A percentile compares a stretch with the other conserved stretches of the same genome.
These are phyloP conservation scores for Tricholoma saponaceum DNA, from an alignment of 768 basidiomycete genomes.

Conservation along the genomic window DNA sequence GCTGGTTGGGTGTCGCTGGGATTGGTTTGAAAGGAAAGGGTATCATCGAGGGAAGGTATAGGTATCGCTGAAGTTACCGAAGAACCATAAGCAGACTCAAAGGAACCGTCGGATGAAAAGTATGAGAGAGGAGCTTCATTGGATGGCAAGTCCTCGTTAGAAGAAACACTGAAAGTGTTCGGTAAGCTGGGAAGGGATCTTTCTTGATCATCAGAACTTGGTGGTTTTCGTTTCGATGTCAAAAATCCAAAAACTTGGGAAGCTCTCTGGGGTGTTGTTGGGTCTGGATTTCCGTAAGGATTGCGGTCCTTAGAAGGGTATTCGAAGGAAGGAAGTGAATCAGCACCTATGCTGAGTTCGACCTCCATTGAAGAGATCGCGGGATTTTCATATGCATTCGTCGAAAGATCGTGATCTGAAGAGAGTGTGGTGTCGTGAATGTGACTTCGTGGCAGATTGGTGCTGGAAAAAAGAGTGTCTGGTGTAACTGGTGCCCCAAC, in stretches of 20 bases:
- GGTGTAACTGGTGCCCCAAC: conserved; percentile 48
- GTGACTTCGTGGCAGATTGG: conserved; percentile 25
- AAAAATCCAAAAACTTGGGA: conserved; percentile 76
- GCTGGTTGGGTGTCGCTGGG: not conserved
- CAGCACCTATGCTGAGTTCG: conserved; percentile 51
- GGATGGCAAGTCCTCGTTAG: conserved; percentile 24
- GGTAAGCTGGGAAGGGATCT: conserved; percentile 34
- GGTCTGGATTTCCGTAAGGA: conserved; percentile 32
- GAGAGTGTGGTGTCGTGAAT: conserved; percentile 36
- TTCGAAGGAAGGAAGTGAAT: conserved; percentile 29
- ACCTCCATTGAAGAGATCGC: conserved; percentile 75
- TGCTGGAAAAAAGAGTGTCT: conserved; percentile 33
- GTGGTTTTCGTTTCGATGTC: conserved; percentile 40
- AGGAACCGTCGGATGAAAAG: conserved; percentile 23
- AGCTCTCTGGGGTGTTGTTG: conserved; percentile 60
- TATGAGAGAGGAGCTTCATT: conserved; percentile 20
- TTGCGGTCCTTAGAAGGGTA: conserved; percentile 16
- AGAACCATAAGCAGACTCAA: conserved; percentile 9
- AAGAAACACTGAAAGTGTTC: conserved; percentile 38
- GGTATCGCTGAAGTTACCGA: conserved; percentile 16
- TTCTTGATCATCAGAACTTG: conserved; percentile 28
- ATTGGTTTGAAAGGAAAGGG: conserved; percentile 3
- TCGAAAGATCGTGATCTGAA: conserved; percentile 45
- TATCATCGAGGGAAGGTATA: conserved; percentile 11
- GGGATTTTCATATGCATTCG: conserved; percentile 36